phyloP scores from a whole-genome alignment of 495 filamentous ascomycete species.

The Pyrenula massariospora region DNA sequence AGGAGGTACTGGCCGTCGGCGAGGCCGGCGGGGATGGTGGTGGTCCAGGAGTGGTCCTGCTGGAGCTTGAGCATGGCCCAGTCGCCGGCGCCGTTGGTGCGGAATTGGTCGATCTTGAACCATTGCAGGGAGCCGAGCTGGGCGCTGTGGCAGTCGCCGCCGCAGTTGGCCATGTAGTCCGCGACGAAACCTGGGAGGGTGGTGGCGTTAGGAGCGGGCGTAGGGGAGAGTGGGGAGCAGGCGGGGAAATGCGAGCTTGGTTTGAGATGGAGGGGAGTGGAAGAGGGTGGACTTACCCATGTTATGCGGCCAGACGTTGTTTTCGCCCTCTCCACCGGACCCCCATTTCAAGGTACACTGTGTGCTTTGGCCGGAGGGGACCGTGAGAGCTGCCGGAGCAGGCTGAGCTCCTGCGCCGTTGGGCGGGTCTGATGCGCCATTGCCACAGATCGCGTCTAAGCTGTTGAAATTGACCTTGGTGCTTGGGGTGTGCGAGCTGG shows the following conservation, averaged over 20 bases:
- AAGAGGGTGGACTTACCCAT: background rate
- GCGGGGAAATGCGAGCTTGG: too few species aligned
- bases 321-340: background rate
- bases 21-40: constrained; percentile 48
- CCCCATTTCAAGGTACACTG: background rate
- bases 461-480: background rate
- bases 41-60: constrained; percentile 48
- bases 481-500: background rate
- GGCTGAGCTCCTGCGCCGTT: background rate
- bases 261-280: too few species aligned
- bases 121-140: constrained; percentile 46
- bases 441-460: background rate
- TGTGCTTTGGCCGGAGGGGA: background rate
- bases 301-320: background rate
- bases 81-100: constrained; percentile 34
- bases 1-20: constrained; percentile 57
- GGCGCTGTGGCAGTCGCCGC: constrained; percentile 38
- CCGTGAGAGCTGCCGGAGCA: background rate
- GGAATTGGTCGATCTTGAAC: constrained; percentile 55
- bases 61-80: constrained; percentile 54
- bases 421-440: background rate
- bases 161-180: constrained; percentile 56
- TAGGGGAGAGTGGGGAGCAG: too few species aligned
- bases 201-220: too few species aligned
- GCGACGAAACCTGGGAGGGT: constrained; percentile 30